A percentile compares a stretch with the other conserved stretches of the same genome.
Conservation (phyloP, 2,329 filamentous ascomycete genomes). For the Penicillium fuscoglaucum region DNA sequence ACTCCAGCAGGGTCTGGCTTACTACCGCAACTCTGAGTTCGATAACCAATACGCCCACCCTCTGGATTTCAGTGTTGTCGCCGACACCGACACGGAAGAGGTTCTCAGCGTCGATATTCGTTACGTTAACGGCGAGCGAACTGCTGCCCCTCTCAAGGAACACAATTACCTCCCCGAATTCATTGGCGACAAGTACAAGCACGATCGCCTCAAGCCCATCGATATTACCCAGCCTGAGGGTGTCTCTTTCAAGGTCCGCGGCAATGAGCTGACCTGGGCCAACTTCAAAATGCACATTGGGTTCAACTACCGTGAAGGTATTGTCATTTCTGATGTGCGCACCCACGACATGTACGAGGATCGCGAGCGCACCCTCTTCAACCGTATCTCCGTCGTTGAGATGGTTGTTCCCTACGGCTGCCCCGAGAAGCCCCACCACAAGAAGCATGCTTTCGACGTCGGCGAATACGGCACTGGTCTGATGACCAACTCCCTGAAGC, state of each 20-base stretch:
- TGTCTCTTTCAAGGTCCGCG: slow-evolving; percentile 32
- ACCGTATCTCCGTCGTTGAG: slow-evolving; percentile 33
- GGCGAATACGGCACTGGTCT: slow-evolving; percentile 31
- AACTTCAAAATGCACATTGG: slow-evolving; percentile 44
- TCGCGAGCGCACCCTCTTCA: slow-evolving; percentile 32
- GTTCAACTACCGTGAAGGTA: slow-evolving; percentile 55
- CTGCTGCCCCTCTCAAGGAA: slow-evolving; percentile 23
- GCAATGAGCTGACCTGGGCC: slow-evolving; percentile 33
- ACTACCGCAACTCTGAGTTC: slow-evolving; percentile 32
- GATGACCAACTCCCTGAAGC: slow-evolving; percentile 33
- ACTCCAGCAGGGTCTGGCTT: slow-evolving; percentile 37
- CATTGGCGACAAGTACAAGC: slow-evolving; percentile 27
- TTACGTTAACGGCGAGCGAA: slow-evolving; percentile 29
- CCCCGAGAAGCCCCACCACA: slow-evolving; percentile 30
- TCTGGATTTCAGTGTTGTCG: slow-evolving; percentile 30
- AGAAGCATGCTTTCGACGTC: slow-evolving; percentile 33
- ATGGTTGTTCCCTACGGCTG: slow-evolving; percentile 33
- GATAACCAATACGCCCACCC: slow-evolving; percentile 38
- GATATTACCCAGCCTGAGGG: slow-evolving; percentile 32
- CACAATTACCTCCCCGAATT: slow-evolving; percentile 33
- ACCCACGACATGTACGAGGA: slow-evolving; percentile 31
- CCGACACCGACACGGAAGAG: slow-evolving; percentile 32
- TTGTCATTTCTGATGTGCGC: slow-evolving; percentile 54
- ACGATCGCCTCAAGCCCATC: slow-evolving; percentile 30
- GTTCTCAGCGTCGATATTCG: slow-evolving; percentile 32